A percentile compares a stretch with the other conserved stretches of the same genome.
phyloP scores from a whole-genome alignment of 768 basidiomycete genomes.

The Sutorius australiensis region DNA sequence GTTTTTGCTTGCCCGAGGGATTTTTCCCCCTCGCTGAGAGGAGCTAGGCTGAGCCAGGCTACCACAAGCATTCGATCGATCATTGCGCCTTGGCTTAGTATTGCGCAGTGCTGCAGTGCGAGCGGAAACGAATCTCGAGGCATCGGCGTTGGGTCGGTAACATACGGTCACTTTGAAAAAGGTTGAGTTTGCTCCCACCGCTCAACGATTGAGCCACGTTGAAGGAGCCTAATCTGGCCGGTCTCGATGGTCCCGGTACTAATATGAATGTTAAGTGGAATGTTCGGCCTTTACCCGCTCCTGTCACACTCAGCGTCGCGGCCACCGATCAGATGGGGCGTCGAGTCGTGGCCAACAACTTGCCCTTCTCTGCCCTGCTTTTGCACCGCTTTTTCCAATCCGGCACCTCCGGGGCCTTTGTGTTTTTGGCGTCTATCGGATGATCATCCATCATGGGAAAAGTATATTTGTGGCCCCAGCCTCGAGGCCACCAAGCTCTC shows the following conservation, averaged over 20 bases:
- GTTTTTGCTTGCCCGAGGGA: too few relatives aligned
- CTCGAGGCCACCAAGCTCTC: conserved; percentile 14
- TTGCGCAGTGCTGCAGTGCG: conserved; percentile 2
- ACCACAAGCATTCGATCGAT: too few relatives aligned
- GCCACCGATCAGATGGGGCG: neutral
- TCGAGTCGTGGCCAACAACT: neutral
- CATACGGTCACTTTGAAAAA: conserved; percentile 7
- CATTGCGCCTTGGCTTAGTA: neutral
- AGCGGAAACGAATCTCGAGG: conserved; percentile 27
- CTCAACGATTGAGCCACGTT: conserved; percentile 10
- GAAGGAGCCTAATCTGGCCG: neutral
- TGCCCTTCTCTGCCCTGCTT: neutral
- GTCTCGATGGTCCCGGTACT: conserved; percentile 13
- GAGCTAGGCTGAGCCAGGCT: too few relatives aligned
- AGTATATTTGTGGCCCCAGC: conserved; percentile 9
- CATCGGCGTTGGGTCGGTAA: conserved; percentile 16
- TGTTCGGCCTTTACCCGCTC: conserved; percentile 7
- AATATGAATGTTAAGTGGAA: conserved; percentile 2
- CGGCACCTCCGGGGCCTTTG: neutral
- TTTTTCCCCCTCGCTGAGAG: too few relatives aligned
- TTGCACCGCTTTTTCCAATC: conserved; percentile 1
- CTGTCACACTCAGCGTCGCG: conserved; percentile 7
- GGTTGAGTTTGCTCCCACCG: conserved; percentile 10
- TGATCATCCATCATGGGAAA: conserved; percentile 8
- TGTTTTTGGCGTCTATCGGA: conserved; percentile 9